Conservation (phyloP, 495 filamentous ascomycete species). For the Bathelium albidoporum region DNA sequence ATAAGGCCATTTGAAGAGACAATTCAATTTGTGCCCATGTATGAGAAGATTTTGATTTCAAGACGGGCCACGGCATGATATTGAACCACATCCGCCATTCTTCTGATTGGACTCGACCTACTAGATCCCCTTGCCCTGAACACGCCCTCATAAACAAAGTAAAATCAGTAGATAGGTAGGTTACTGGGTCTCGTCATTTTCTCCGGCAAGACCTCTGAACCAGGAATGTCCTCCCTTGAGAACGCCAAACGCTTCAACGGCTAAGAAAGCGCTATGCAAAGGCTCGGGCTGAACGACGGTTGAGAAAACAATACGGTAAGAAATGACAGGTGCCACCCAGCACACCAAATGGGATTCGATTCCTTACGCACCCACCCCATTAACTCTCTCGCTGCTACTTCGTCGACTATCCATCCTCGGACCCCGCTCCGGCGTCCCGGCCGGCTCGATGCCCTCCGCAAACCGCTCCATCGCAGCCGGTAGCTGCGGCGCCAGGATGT, state of each 20-base stretch:
- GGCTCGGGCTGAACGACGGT: too few species aligned
- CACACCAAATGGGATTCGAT: background rate
- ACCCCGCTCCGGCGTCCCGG: background rate
- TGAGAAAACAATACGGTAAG: background rate
- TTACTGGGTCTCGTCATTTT: background rate
- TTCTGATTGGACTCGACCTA: too few species aligned
- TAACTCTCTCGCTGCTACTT: background rate
- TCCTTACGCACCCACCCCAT: background rate
- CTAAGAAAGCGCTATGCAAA: background rate
- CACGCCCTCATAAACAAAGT: background rate
- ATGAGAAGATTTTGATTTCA: too few species aligned
- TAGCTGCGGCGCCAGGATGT: background rate
- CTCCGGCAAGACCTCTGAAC: background rate
- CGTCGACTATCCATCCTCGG: background rate
- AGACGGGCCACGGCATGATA: too few species aligned
- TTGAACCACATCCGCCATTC: too few species aligned
- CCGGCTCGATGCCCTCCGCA: background rate
- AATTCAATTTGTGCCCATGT: too few species aligned
- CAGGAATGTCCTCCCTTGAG: background rate
- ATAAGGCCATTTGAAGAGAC: too few species aligned
- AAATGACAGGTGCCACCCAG: background rate
- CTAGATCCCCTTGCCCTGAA: background rate
- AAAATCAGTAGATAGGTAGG: background rate
- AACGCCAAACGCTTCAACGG: background rate
- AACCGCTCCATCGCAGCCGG: background rate